These are phyloP conservation scores for Beauveria australis DNA, from an alignment of 2,329 filamentous ascomycete species.

Conservation along the genomic window DNA sequence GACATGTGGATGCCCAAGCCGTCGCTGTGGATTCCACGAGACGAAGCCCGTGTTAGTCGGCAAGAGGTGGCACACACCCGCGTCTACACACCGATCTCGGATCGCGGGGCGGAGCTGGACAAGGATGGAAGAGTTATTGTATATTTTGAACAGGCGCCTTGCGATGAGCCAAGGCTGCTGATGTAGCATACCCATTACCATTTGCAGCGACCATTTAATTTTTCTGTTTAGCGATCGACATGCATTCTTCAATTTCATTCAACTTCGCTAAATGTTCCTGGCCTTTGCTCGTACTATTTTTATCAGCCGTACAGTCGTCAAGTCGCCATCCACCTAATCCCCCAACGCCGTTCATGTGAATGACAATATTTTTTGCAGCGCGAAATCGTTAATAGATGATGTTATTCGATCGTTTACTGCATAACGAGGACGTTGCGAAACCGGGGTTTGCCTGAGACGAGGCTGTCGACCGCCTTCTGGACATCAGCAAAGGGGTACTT, in stretches of 20 bases:
- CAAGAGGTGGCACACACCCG: slow-evolving; percentile 70
- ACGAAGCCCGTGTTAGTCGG: slow-evolving; percentile 62
- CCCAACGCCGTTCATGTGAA: not conserved
- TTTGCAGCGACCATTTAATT: not conserved
- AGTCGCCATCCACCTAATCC: not conserved
- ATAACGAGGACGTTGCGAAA: slow-evolving; percentile 38
- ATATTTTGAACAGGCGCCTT: slow-evolving; percentile 31
- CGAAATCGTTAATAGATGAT: not conserved
- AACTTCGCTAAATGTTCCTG: not conserved
- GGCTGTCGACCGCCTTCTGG: slow-evolving; percentile 34
- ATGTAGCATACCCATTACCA: slow-evolving; percentile 31
- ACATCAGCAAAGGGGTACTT: slow-evolving; percentile 50
- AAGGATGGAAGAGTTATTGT: slow-evolving; percentile 27
- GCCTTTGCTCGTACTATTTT: not conserved
- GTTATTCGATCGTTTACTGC: slow-evolving; percentile 17
- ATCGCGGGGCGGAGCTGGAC: slow-evolving; percentile 34
- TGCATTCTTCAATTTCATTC: not conserved
- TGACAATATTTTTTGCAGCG: not conserved
- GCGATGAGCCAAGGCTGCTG: slow-evolving; percentile 25
- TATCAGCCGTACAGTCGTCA: not conserved
- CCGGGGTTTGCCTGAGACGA: slow-evolving; percentile 33
- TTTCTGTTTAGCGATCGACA: not conserved
- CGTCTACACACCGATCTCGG: slow-evolving; percentile 68
- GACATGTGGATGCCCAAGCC: slow-evolving; percentile 51
- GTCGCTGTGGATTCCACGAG: slow-evolving; percentile 77